Percentiles rank a stretch among this genome's conserved stretches.
These are phyloP conservation scores for Rhodomyrtus psidioides DNA, from an alignment of 441 rosid genomes.

Conservation along the genomic window DNA sequence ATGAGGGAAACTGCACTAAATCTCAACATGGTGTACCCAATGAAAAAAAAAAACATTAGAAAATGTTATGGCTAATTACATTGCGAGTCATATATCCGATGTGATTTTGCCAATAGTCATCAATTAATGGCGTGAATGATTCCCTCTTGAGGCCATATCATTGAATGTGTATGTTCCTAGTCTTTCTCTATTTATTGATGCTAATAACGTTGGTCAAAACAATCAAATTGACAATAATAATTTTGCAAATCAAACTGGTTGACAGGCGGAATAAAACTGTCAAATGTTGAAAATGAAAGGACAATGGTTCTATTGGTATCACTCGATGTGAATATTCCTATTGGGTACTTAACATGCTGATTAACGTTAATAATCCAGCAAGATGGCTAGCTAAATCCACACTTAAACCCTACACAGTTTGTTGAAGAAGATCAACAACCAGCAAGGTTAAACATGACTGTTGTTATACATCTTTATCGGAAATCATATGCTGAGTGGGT, in stretches of 20 bases:
- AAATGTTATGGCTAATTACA: not conserved
- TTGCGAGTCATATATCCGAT: not conserved
- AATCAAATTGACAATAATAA: not conserved
- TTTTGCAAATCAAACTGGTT: not conserved
- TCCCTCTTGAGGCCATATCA: not conserved
- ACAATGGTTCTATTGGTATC: not conserved
- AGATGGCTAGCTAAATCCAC: too few relatives aligned
- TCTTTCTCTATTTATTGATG: not conserved
- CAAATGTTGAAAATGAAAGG: not conserved
- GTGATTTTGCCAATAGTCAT: not conserved
- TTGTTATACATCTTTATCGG: not conserved
- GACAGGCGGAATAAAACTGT: not conserved
- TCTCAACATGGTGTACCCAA: not conserved
- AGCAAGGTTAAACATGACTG: not conserved
- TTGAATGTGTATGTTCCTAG: not conserved
- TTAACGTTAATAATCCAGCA: too few relatives aligned
- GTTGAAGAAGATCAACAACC: not conserved
- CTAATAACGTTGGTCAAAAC: not conserved
- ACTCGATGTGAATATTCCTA: too few relatives aligned
- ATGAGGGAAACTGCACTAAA: not conserved
- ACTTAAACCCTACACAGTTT: not conserved
- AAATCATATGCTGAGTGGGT: not conserved
- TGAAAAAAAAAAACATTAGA: not conserved
- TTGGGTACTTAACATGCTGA: not conserved
- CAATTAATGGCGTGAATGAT: not conserved